Evolutionary conservation across 345 rosid species (phyloP).

Genomic region (Eucalyptus viminalis): DNA sequence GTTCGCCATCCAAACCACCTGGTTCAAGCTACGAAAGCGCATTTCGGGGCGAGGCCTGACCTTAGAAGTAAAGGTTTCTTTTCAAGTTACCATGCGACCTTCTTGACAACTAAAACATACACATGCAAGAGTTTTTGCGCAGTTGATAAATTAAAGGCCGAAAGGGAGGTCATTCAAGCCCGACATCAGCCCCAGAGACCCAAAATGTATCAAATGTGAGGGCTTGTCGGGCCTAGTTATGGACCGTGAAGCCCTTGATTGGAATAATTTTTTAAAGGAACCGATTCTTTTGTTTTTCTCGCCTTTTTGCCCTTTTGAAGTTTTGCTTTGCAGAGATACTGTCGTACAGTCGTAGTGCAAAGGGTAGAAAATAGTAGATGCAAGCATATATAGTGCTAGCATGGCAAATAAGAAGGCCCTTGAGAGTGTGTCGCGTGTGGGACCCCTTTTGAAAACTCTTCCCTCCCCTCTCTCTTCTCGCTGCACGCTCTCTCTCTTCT

Average conservation of each 20-base stretch:
- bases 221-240: neutral
- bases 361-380: neutral
- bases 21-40: slow-evolving; percentile 3
- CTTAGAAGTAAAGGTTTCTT: slow-evolving; percentile 12
- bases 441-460: too few relatives aligned
- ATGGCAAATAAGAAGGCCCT: too few relatives aligned
- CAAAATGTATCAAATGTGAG: neutral
- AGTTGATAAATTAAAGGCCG: neutral
- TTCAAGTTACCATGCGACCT: neutral
- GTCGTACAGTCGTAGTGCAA: slow-evolving; percentile 14
- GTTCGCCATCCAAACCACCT: neutral
- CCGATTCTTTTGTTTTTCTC: neutral
- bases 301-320: neutral
- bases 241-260: neutral
- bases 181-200: neutral
- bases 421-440: too few relatives aligned
- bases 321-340: slow-evolving; percentile 12
- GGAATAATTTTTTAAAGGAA: neutral
- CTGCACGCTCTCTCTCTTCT: too few relatives aligned
- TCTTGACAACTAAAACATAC: neutral
- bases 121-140: neutral
- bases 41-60: slow-evolving; percentile 16
- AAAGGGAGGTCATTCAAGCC: neutral
- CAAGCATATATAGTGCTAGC: too few relatives aligned
- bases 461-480: too few relatives aligned